Conservation (phyloP, 192 early-diverging fungal species). For the Dispira simplex region DNA sequence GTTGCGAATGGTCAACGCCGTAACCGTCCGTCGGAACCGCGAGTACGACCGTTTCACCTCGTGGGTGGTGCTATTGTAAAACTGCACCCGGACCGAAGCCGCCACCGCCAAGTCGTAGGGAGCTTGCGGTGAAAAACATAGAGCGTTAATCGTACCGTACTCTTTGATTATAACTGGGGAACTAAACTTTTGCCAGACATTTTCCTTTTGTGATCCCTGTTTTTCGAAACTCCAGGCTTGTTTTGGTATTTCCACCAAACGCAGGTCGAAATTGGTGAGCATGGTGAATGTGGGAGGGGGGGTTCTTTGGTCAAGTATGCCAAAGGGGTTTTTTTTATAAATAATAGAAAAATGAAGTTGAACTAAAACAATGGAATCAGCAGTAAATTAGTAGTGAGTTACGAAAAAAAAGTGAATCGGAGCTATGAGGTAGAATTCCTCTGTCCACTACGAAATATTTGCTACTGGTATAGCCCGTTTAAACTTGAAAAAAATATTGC, state of each 20-base stretch:
- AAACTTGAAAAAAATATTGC: no score
- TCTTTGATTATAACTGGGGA: constrained; percentile 81
- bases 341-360: no score
- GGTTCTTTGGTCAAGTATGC: no score
- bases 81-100: constrained; percentile 75
- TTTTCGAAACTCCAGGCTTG: background rate
- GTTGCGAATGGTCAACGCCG: constrained; percentile 55
- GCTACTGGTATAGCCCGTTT: no score
- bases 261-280: background rate
- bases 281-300: background rate
- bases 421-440: no score
- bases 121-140: constrained; percentile 61
- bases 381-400: no score
- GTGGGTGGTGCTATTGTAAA: constrained; percentile 73
- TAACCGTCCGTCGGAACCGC: constrained; percentile 82
- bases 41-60: constrained; percentile 81
- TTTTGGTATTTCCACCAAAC: background rate
- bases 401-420: no score
- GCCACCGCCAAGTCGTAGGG: constrained; percentile 88
- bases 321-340: no score
- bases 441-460: no score
- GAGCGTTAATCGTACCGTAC: constrained; percentile 63
- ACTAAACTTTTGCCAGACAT: constrained; percentile 19
- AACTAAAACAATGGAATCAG: no score
- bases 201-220: background rate